A percentile compares a stretch with the other conserved stretches of the same genome.
Evolutionary conservation across 1,284 basidiomycete species (phyloP).

Genomic region (Afroboletus lepidellus): DNA sequence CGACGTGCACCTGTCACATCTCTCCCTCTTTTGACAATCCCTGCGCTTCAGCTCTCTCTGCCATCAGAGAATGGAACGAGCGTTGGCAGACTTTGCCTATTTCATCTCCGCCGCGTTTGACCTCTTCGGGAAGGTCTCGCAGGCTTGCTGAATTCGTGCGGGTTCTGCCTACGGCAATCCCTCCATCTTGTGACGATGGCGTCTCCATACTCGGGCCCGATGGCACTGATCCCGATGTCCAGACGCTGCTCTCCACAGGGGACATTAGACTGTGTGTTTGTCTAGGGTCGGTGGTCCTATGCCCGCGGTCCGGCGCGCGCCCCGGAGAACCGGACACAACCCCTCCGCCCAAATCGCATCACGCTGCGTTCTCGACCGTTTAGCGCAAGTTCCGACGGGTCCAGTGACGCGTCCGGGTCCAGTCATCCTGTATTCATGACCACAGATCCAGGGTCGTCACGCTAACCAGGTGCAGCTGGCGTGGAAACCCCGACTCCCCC

Average conservation of each 20-base stretch:
- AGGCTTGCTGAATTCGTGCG: conserved; percentile 20
- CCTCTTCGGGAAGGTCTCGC: conserved; percentile 24
- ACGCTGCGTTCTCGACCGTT: conserved; percentile 15
- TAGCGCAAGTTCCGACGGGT: conserved; percentile 26
- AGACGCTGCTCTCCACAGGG: neutral
- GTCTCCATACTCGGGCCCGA: conserved; percentile 25
- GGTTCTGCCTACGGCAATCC: conserved; percentile 31
- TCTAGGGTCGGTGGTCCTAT: neutral
- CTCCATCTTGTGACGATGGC: conserved; percentile 10
- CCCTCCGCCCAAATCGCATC: conserved; percentile 33
- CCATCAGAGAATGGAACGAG: conserved; percentile 21
- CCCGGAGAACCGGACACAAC: conserved; percentile 13
- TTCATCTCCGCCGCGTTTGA: conserved; percentile 33
- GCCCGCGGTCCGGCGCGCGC: neutral
- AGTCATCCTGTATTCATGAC: conserved; percentile 11
- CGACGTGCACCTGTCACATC: conserved; percentile 12
- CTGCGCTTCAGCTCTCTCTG: conserved; percentile 5
- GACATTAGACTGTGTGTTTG: neutral
- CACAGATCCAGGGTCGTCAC: conserved; percentile 27
- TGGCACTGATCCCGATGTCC: conserved; percentile 15
- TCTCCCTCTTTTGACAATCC: conserved; percentile 11
- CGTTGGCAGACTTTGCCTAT: conserved; percentile 3
- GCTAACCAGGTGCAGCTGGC: conserved; percentile 12
- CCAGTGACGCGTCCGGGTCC: conserved; percentile 6
- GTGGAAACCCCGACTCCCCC: conserved; percentile 19